Conservation (phyloP, 2,329 filamentous ascomycete species). For the Hypoxylon sp. region DNA sequence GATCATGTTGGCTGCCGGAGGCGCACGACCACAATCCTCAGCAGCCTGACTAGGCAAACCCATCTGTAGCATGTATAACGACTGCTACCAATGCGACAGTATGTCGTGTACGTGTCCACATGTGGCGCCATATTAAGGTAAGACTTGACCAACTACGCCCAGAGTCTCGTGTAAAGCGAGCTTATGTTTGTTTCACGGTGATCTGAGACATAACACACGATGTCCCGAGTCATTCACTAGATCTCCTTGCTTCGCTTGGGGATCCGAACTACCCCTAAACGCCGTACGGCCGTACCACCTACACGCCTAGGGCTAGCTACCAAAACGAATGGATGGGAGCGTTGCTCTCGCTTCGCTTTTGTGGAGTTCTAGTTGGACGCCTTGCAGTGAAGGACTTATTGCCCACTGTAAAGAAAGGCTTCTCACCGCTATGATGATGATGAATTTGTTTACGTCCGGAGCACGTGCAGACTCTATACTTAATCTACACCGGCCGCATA, state of each 20-base stretch:
- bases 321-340: background rate
- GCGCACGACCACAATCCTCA: constrained; percentile 8
- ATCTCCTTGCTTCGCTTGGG: too few relatives aligned
- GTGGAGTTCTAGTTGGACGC: background rate
- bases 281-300: constrained; percentile 11
- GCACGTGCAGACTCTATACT: too few relatives aligned
- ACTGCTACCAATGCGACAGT: constrained; percentile 4
- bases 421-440: too few relatives aligned
- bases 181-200: background rate
- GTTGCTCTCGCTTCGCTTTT: background rate
- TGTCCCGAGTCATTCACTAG: background rate
- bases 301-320: background rate
- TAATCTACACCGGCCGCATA: too few relatives aligned
- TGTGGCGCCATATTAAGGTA: constrained; percentile 1
- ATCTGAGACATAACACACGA: constrained; percentile 15
- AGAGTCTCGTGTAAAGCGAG: background rate
- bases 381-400: background rate
- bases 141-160: constrained; percentile 6
- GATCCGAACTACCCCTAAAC: background rate
- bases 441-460: too few relatives aligned
- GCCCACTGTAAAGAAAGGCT: background rate
- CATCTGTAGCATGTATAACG: constrained; percentile 6
- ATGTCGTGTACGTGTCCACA: constrained; percentile 6
- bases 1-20: constrained; percentile 26
- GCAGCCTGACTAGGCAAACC: background rate